Percentiles rank a stretch among this genome's conserved stretches.
These are phyloP conservation scores for Drechslerella dactyloides DNA, from an alignment of 2,329 filamentous ascomycete genomes.

Conservation along the genomic window DNA sequence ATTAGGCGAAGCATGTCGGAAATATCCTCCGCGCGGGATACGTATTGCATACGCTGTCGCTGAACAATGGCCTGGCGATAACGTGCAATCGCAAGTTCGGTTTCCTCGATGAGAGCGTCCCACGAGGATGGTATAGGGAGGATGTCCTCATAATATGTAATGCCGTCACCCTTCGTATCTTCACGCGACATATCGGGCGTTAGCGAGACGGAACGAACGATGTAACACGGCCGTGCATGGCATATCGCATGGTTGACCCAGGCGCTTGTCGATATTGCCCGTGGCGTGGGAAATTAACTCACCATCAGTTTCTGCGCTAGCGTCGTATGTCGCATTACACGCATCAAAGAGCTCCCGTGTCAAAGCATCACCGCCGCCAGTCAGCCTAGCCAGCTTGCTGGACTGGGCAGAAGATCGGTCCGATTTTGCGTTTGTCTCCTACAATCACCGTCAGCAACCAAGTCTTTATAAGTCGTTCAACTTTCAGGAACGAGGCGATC, in stretches of 20 bases:
- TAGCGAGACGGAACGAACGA: conserved; percentile 22
- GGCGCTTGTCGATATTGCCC: background rate
- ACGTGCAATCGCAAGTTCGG: conserved; percentile 85
- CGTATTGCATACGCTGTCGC: conserved; percentile 85
- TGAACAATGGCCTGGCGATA: conserved; percentile 89
- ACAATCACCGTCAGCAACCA: background rate
- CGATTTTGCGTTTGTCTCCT: conserved; percentile 38
- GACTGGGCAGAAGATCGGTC: conserved; percentile 30
- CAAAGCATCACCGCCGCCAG: conserved; percentile 32
- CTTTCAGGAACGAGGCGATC: conserved; percentile 68
- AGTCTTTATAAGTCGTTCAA: conserved; percentile 72
- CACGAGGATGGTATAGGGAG: conserved; percentile 80
- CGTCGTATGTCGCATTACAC: conserved; percentile 25
- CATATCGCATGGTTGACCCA: background rate
- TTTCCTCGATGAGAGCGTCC: conserved; percentile 87
- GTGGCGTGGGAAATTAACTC: conserved; percentile 20
- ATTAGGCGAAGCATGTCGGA: conserved; percentile 93
- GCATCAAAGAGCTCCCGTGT: conserved; percentile 41
- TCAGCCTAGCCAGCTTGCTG: conserved; percentile 16
- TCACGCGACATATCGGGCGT: conserved; percentile 19
- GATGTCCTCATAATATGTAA: conserved; percentile 82
- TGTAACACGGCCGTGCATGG: background rate
- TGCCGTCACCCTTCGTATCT: conserved; percentile 48
- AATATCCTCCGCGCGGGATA: conserved; percentile 93
- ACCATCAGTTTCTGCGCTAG: conserved; percentile 37